Conservation (phyloP, 225 moss, liverwort and hornwort species). For the Pseudoscleropodium purum region DNA sequence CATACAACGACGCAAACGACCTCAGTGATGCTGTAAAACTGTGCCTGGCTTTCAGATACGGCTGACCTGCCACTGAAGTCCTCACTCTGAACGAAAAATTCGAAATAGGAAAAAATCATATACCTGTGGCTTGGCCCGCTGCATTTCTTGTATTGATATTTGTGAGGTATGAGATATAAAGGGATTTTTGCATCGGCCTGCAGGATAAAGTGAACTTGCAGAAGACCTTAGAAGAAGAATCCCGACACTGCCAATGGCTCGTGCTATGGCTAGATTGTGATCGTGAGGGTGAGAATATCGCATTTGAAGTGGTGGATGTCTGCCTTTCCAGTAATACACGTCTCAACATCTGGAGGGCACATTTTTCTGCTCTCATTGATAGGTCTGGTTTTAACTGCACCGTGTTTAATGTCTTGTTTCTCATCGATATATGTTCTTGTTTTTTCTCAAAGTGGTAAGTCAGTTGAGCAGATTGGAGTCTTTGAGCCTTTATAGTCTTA, state of each 20-base stretch:
- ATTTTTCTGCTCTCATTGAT: slow-evolving; percentile 95
- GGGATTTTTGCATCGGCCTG: background rate
- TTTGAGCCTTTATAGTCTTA: background rate
- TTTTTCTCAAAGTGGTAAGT: background rate
- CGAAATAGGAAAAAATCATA: background rate
- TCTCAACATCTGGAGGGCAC: slow-evolving; percentile 94
- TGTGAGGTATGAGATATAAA: background rate
- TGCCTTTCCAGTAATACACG: slow-evolving; percentile 71
- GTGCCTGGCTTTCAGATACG: background rate
- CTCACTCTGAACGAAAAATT: background rate
- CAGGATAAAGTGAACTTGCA: slow-evolving; percentile 74
- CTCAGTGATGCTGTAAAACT: background rate
- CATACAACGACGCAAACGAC: background rate
- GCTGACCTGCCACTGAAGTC: background rate
- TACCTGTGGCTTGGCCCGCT: background rate
- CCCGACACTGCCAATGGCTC: slow-evolving; percentile 80
- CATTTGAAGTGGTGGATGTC: slow-evolving; percentile 89
- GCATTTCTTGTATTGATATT: background rate
- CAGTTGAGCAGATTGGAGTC: background rate
- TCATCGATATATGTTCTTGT: background rate
- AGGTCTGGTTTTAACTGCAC: slow-evolving; percentile 33
- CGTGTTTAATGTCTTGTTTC: background rate
- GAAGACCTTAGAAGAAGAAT: slow-evolving; percentile 83
- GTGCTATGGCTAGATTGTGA: slow-evolving; percentile 99
- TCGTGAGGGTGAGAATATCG: slow-evolving; percentile 99